These are phyloP conservation scores for Stachybotrys elegans DNA, from an alignment of 2,329 filamentous ascomycete genomes.

Conservation along the genomic window DNA sequence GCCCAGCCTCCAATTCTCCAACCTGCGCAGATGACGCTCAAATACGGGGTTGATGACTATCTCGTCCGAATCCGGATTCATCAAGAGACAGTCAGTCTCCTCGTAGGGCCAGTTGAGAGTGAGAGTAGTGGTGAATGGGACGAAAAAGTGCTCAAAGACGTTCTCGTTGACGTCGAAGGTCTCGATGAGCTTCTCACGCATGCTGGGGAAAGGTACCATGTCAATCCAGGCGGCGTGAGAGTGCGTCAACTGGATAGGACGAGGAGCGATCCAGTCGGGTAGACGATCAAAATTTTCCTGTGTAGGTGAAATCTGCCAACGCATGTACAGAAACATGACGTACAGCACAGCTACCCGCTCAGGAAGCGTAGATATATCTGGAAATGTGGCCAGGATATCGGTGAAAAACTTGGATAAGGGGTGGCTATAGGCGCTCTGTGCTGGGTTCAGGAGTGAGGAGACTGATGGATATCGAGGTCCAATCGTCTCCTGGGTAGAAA, in stretches of 20 bases:
- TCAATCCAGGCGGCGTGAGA: constrained; percentile 80
- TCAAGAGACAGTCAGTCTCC: constrained; percentile 62
- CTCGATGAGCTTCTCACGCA: constrained; percentile 63
- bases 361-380: constrained; percentile 70
- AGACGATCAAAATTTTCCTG: constrained; percentile 74
- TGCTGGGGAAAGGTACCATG: constrained; percentile 71
- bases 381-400: constrained; percentile 80
- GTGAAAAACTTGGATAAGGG: constrained; percentile 81
- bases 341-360: constrained; percentile 80
- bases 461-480: constrained; percentile 78
- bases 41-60: constrained; percentile 82
- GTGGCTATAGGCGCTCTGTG: constrained; percentile 58
- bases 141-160: constrained; percentile 76
- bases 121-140: constrained; percentile 72
- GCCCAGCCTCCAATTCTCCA: constrained; percentile 80
- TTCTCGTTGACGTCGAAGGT: constrained; percentile 45
- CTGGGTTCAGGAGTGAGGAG: constrained; percentile 70
- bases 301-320: constrained; percentile 78
- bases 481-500: constrained; percentile 59
- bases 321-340: constrained; percentile 81
- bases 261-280: constrained; percentile 67
- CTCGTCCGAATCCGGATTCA: constrained; percentile 54
- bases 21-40: constrained; percentile 68
- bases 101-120: constrained; percentile 83
- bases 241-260: constrained; percentile 58